Base-by-base conservation (phyloP, 345 rosid genomes). In the Tarenaya hassleriana region DNA sequence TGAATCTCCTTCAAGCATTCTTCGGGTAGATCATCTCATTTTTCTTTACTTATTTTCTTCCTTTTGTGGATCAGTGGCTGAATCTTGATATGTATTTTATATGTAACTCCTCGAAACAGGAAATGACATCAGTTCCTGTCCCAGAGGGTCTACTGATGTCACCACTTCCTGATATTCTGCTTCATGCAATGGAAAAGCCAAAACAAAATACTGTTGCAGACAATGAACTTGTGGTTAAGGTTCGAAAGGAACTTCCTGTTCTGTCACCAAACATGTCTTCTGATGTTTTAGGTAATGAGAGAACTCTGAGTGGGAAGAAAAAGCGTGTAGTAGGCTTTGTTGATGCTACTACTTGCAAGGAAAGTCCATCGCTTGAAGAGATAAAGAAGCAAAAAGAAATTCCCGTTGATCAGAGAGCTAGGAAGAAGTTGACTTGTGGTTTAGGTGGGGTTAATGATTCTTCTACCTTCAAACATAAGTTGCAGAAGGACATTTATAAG, bases 151-250 rank as follows among this genome's bases (percentile, higher is more conserved):
- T 35, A 48, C 55, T 85, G 49, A 41, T 83, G 68, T 88, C 92
- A 7, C 92, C 97, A 52, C 86, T 88, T 58, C 75, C 76, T 60
- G 80, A 74, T 9, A 69, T 63, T 67, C 69, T 85, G 39, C 56
- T 77, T 56, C 63, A 45, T 57, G 49, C 77, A 66, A 60, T 41
- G 6, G 61, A 68, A 37, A 75, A 74, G 52, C 69, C 71, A 52
- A 63, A 68, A 49, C 67, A 69, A 45, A 38, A 5, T 46, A 38
- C 51, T 29, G 47, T 55, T n/a, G 31, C 40, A 58, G 60, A 48
- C n/a, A 18, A 53, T 41, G 67, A 70, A 62, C 58, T 51, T 62
- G 44, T 50, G 35, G 32, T 55, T 24, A 70, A 40, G 48, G 56
- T 40, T 44, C 47, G 44, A 46, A 62, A 52, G 61, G 68, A 38